Conservation (phyloP, 2,329 filamentous ascomycete species). For the Colletotrichum sp. region DNA sequence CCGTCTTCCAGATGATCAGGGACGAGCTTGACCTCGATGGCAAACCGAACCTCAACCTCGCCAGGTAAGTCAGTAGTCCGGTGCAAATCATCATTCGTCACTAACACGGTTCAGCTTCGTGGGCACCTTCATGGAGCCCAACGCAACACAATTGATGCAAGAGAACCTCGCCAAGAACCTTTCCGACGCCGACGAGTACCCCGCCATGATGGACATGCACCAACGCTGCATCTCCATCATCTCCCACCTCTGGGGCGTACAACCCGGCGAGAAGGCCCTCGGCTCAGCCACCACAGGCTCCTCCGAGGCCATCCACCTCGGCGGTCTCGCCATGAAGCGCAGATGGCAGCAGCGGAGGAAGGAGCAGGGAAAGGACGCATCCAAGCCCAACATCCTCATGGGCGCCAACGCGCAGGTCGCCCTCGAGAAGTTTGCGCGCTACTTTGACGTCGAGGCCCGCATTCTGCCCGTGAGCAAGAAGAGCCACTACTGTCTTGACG, state of each 20-base stretch:
- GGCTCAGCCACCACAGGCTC: slow-evolving; percentile 75
- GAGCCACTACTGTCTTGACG: slow-evolving; percentile 67
- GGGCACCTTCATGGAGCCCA: slow-evolving; percentile 73
- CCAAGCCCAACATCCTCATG: slow-evolving; percentile 76
- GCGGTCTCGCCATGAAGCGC: slow-evolving; percentile 76
- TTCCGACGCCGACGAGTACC: slow-evolving; percentile 72
- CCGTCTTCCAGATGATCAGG: slow-evolving; percentile 68
- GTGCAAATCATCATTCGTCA: neutral
- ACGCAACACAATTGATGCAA: slow-evolving; percentile 67
- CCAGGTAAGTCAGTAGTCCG: slow-evolving; percentile 42
- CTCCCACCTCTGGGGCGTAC: slow-evolving; percentile 68
- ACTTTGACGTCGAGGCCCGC: slow-evolving; percentile 74
- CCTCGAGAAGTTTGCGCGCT: slow-evolving; percentile 74
- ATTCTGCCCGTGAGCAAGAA: slow-evolving; percentile 67
- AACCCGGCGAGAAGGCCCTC: slow-evolving; percentile 66
- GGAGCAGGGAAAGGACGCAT: slow-evolving; percentile 65
- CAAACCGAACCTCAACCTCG: slow-evolving; percentile 70
- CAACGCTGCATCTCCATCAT: slow-evolving; percentile 73
- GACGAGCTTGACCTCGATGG: slow-evolving; percentile 70
- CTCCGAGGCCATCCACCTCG: slow-evolving; percentile 73
- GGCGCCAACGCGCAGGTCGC: slow-evolving; percentile 76
- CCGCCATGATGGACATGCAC: slow-evolving; percentile 63
- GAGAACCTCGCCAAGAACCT: slow-evolving; percentile 76
- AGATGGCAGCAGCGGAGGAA: slow-evolving; percentile 71
- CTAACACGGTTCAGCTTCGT: slow-evolving; percentile 58